Percentiles rank a stretch among this genome's conserved stretches.
Evolutionary conservation across 495 filamentous ascomycete genomes (phyloP).

Genomic region (Tuber microsphaerosporum): DNA sequence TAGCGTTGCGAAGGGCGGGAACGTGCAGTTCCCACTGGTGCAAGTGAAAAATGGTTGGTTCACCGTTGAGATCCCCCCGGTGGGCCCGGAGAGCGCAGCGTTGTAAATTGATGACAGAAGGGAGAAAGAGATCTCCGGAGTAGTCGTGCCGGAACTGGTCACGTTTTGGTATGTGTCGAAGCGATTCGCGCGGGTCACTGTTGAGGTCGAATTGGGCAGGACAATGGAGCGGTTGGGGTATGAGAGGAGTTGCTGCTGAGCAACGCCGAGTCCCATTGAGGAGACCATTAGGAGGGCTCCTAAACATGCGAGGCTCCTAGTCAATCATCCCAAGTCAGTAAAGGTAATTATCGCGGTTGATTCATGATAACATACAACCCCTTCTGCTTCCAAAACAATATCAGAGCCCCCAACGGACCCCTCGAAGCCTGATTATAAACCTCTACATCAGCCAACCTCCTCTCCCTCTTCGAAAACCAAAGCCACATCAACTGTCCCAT

Average conservation of each 20-base stretch:
- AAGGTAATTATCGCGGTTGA: not conserved
- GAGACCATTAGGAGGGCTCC: constrained; percentile 22
- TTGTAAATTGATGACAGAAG: constrained; percentile 31
- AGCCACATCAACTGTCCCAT: constrained; percentile 40
- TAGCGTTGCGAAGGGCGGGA: constrained; percentile 25
- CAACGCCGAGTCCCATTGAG: constrained; percentile 29
- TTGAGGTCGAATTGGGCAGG: constrained; percentile 4
- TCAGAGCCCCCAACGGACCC: constrained; percentile 23
- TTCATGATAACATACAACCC: constrained; percentile 20
- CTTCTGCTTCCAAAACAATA: constrained; percentile 23
- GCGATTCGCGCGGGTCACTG: constrained; percentile 10
- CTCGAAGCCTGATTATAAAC: constrained; percentile 24
- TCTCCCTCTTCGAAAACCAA: constrained; percentile 13
- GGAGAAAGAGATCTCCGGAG: constrained; percentile 21
- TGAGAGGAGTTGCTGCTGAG: constrained; percentile 36
- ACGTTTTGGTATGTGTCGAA: constrained; percentile 25
- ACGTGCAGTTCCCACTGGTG: constrained; percentile 24
- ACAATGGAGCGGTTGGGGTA: constrained; percentile 20
- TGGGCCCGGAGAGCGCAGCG: constrained; percentile 16
- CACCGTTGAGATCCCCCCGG: not conserved
- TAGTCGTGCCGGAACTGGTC: constrained; percentile 1
- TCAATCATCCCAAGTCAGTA: not conserved
- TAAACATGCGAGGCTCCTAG: constrained; percentile 20
- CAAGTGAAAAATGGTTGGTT: constrained; percentile 28
- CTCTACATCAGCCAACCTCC: constrained; percentile 20